Percentiles rank a stretch among this genome's conserved stretches.
phyloP scores from a whole-genome alignment of 345 rosid genomes.

The Populus tremula region DNA sequence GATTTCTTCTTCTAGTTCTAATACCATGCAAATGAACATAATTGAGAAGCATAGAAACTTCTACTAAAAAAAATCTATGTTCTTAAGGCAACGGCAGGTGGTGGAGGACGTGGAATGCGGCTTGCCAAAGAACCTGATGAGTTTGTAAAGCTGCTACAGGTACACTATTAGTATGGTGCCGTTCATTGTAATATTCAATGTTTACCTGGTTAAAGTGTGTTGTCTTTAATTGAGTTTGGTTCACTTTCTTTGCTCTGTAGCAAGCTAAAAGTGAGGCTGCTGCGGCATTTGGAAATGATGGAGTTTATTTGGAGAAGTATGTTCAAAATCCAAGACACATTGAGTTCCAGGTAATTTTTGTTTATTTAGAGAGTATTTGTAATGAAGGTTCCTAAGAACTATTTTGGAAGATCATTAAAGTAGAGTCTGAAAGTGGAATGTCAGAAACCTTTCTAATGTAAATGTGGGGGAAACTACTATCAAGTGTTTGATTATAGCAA shows the following conservation, averaged over 20 bases:
- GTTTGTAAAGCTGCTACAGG: conserved; percentile 94
- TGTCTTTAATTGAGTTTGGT: conserved; percentile 16
- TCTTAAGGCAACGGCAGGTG: conserved; percentile 95
- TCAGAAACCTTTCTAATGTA: neutral
- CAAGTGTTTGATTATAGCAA: neutral
- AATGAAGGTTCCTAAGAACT: neutral
- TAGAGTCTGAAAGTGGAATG: conserved; percentile 1
- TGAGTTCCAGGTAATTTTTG: conserved; percentile 80
- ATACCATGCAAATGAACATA: conserved; percentile 2
- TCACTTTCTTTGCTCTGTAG: conserved; percentile 38
- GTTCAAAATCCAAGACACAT: conserved; percentile 94
- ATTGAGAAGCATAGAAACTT: neutral
- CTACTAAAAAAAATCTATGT: conserved; percentile 6
- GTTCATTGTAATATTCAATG: neutral
- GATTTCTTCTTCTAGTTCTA: neutral
- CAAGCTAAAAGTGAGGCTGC: conserved; percentile 99
- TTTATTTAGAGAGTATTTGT: neutral
- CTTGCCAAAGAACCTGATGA: conserved; percentile 92
- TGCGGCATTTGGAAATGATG: conserved; percentile 98
- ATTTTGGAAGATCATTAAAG: neutral
- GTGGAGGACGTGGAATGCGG: conserved; percentile 99
- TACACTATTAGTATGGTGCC: conserved; percentile 19
- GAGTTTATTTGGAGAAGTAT: conserved; percentile 91
- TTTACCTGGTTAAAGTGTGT: too few relatives aligned
- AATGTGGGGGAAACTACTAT: neutral